Base-by-base conservation (phyloP, 108 stramenopile species). In the Nitzschia palea region DNA sequence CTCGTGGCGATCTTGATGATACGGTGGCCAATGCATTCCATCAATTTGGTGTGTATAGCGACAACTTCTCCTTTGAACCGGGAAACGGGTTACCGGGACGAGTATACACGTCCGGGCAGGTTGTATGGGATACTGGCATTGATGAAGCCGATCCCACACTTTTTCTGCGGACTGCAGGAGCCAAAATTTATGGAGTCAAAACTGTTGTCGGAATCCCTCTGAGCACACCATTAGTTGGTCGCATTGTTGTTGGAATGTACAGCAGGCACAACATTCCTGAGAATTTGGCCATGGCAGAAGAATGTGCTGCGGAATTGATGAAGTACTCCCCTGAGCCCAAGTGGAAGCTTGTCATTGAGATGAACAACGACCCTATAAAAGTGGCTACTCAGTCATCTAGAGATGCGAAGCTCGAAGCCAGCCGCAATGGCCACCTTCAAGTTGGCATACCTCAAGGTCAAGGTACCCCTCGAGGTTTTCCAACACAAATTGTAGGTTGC, bases 171-270 rank as follows among this genome's bases (percentile, higher is more conserved):
- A 79, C 80, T 20, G 88, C 83, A 14, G 91, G 91, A 18, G 91
- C 91, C 0, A 81, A 77, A 33, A 55, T 86, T 6, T 88, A 88
- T 59, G 86, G 88, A 10, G 67, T 93, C 0, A 84, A 83, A 20
- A 93, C 91, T 26, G 84, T 63, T n/a, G 27, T 87, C 22, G 86
- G 84, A 15, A 70, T 93, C 44, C 88, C 91, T 0, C 45, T 93
- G 34, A 55, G 45, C 8, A 72, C 83, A 0, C 63, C 78, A 1
- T 28, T 56, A n/a, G 79, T 93, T 36, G 88, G 88, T 17, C 63
- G 63, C 44, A 86, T 93, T 48, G 81, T 89, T 30, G 81, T 86
- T 5, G 61, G 57, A 12, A 44, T 93, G 44, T 93, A 93, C 61
- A 88, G 86, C 50, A 67, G 54, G 15, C 35, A 62, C 3, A 62